These are phyloP conservation scores for Lentinula guzmanii DNA, from an alignment of 768 basidiomycete genomes.

Conservation along the genomic window DNA sequence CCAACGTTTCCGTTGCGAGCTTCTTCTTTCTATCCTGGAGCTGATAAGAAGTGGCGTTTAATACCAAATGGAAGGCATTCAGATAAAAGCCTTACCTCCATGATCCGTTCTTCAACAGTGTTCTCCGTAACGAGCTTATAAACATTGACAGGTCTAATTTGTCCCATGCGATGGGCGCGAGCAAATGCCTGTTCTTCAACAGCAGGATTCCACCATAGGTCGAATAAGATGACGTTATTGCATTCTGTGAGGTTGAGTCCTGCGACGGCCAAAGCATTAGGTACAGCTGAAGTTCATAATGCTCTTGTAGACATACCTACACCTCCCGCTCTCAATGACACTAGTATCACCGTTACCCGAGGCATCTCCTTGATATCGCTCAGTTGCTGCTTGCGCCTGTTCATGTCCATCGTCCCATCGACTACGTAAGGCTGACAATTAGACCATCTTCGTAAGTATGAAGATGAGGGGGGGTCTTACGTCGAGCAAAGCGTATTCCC, in stretches of 20 bases:
- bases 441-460: background rate
- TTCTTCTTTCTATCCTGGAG: constrained; percentile 89
- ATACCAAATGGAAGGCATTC: background rate
- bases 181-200: constrained; percentile 94
- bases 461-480: constrained; percentile 43
- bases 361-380: constrained; percentile 60
- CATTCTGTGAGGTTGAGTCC: constrained; percentile 90
- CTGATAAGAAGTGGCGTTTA: constrained; percentile 22
- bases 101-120: constrained; percentile 85
- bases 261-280: constrained; percentile 15
- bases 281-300: background rate
- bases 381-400: constrained; percentile 70
- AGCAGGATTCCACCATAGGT: constrained; percentile 95
- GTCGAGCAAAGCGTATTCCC: constrained; percentile 74
- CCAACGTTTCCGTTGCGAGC: constrained; percentile 76
- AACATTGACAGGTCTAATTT: constrained; percentile 80
- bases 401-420: constrained; percentile 80
- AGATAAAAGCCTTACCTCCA: constrained; percentile 42
- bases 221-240: constrained; percentile 90
- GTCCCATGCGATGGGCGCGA: constrained; percentile 85
- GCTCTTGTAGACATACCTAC: constrained; percentile 49
- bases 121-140: constrained; percentile 84
- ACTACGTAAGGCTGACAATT: background rate
- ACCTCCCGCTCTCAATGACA: constrained; percentile 94
- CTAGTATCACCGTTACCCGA: constrained; percentile 71